Evolutionary conservation across 2,329 filamentous ascomycete genomes (phyloP).

Genomic region (Ophioceras dolichostomum): DNA sequence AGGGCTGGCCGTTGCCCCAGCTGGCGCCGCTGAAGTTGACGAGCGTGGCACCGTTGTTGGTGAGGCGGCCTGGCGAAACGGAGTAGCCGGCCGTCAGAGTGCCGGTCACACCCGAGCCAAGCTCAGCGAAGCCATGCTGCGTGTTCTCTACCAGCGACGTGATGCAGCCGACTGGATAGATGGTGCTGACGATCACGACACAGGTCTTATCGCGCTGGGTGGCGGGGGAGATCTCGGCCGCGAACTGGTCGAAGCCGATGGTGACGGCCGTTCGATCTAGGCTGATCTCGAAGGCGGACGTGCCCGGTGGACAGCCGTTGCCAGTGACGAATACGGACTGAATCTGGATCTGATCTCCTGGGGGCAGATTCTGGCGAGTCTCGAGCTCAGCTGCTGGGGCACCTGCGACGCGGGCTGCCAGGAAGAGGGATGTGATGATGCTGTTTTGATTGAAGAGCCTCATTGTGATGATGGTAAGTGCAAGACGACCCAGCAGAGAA

Average conservation of each 20-base stretch:
- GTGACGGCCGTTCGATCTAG: slow-evolving; percentile 1
- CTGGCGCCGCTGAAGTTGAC: not conserved
- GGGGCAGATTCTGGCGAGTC: not conserved
- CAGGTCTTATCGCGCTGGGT: not conserved
- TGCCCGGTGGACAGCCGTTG: slow-evolving; percentile 1
- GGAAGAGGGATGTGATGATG: not conserved
- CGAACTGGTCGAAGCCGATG: slow-evolving; percentile 1
- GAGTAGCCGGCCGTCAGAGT: slow-evolving; percentile 1
- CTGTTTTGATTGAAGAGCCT: not conserved
- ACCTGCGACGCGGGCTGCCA: not conserved
- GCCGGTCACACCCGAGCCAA: not conserved
- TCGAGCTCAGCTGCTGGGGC: not conserved
- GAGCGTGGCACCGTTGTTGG: not conserved
- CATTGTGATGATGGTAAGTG: too few relatives aligned
- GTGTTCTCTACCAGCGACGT: not conserved
- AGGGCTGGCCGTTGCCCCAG: not conserved
- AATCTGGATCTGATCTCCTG: not conserved
- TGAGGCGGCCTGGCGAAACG: not conserved
- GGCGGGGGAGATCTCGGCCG: not conserved
- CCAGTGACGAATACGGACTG: not conserved
- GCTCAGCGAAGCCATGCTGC: slow-evolving; percentile 2
- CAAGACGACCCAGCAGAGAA: too few relatives aligned
- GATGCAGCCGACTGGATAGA: slow-evolving; percentile 1
- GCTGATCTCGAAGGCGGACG: not conserved
- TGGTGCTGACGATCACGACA: not conserved